A percentile compares a stretch with the other conserved stretches of the same genome.
Evolutionary conservation across 352 stramenopile genomes (phyloP).

Genomic region (Globisporangium carolinianum): DNA sequence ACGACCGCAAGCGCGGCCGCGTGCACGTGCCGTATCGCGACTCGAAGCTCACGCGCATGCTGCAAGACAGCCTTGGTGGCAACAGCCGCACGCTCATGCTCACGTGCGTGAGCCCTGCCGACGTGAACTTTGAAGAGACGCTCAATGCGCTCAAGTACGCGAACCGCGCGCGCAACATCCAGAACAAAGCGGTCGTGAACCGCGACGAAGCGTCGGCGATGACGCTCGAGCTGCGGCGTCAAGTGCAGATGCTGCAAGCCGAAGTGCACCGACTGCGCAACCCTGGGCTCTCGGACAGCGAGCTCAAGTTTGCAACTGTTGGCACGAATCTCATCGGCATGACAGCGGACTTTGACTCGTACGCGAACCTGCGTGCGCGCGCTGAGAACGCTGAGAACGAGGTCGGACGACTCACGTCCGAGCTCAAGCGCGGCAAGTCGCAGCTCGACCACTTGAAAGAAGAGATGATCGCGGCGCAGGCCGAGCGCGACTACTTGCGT

Average conservation of each 20-base stretch:
- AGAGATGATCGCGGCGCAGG: constrained; percentile 82
- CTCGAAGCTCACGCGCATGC: constrained; percentile 91
- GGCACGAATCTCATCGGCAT: constrained; percentile 60
- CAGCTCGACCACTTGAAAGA: constrained; percentile 79
- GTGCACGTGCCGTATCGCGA: constrained; percentile 93
- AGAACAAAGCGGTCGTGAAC: constrained; percentile 86
- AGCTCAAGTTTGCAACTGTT: constrained; percentile 59
- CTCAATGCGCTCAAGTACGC: constrained; percentile 91
- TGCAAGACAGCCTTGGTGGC: constrained; percentile 90
- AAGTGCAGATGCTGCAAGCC: constrained; percentile 76
- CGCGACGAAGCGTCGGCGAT: constrained; percentile 71
- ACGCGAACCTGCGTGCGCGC: constrained; percentile 55
- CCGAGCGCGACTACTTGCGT: constrained; percentile 71
- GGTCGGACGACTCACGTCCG: constrained; percentile 56
- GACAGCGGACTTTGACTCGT: constrained; percentile 70
- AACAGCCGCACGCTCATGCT: constrained; percentile 92
- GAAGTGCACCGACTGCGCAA: constrained; percentile 80
- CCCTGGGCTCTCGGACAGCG: constrained; percentile 70
- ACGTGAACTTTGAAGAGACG: constrained; percentile 90
- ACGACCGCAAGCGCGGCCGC: constrained; percentile 86
- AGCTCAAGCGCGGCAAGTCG: constrained; percentile 71
- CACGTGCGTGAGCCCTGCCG: constrained; percentile 88
- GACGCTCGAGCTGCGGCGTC: constrained; percentile 64
- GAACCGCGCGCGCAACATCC: constrained; percentile 87
- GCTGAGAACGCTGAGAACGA: constrained; percentile 80